These are phyloP conservation scores for Lyophyllum atratum DNA, from an alignment of 768 basidiomycete species.

Conservation along the genomic window DNA sequence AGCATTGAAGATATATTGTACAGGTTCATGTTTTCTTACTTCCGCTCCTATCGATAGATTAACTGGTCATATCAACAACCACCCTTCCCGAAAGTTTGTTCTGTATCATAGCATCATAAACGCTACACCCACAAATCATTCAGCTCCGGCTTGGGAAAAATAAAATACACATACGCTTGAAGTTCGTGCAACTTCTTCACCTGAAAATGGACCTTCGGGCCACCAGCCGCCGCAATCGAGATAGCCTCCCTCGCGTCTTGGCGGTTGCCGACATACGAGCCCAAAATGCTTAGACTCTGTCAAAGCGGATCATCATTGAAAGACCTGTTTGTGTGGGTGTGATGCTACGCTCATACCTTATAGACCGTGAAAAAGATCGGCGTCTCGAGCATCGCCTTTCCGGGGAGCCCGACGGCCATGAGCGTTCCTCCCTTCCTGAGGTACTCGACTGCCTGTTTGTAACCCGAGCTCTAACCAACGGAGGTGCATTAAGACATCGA, in stretches of 20 bases:
- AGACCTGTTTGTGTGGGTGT: neutral
- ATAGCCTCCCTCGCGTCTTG: conserved; percentile 86
- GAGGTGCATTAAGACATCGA: neutral
- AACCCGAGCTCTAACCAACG: conserved; percentile 33
- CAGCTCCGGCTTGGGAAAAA: no score
- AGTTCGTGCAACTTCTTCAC: conserved; percentile 52
- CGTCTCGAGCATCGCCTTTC: conserved; percentile 55
- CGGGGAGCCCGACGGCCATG: conserved; percentile 80
- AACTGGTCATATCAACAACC: conserved; percentile 42
- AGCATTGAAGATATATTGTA: no score
- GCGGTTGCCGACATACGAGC: conserved; percentile 67
- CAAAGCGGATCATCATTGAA: neutral
- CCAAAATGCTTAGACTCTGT: conserved; percentile 54
- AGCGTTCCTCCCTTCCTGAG: conserved; percentile 71
- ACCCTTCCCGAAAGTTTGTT: conserved; percentile 53
- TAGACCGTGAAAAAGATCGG: conserved; percentile 74
- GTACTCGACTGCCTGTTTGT: conserved; percentile 69
- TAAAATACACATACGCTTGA: conserved; percentile 37
- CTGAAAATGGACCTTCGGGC: conserved; percentile 62
- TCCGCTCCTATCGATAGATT: no score
- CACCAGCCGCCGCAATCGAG: conserved; percentile 69
- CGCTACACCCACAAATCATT: no score
- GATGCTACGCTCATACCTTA: conserved; percentile 38
- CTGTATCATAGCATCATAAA: conserved; percentile 41
- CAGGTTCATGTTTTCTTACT: no score